phyloP scores from a whole-genome alignment of 2,329 filamentous ascomycete genomes.

The Pezicula neosporulosa region DNA sequence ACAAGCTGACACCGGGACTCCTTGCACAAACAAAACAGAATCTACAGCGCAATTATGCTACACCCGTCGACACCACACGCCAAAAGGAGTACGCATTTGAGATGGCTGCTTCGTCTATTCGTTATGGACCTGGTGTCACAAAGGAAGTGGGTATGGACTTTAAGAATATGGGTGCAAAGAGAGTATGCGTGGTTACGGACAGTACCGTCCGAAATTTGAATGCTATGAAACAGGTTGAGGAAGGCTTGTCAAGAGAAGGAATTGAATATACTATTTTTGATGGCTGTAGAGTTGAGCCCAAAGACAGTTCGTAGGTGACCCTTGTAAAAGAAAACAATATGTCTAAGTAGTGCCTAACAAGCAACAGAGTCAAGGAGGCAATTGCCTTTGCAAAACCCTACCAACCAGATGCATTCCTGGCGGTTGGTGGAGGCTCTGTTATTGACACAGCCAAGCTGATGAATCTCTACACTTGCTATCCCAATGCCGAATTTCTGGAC shows the following conservation, averaged over 20 bases:
- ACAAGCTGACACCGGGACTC: slow-evolving; percentile 34
- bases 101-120: slow-evolving; percentile 93
- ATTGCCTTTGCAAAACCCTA: slow-evolving; percentile 83
- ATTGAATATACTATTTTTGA: slow-evolving; percentile 80
- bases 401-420: slow-evolving; percentile 82
- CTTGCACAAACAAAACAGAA: slow-evolving; percentile 42
- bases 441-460: slow-evolving; percentile 99
- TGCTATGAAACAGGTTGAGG: slow-evolving; percentile 85
- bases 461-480: slow-evolving; percentile 92
- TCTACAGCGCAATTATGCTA: slow-evolving; percentile 58
- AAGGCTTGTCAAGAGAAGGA: slow-evolving; percentile 74
- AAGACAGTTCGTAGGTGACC: slow-evolving; percentile 75
- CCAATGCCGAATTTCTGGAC: slow-evolving; percentile 90
- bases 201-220: slow-evolving; percentile 74
- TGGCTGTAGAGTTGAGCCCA: slow-evolving; percentile 82
- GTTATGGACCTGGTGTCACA: slow-evolving; percentile 89
- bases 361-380: slow-evolving; percentile 73
- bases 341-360: background rate
- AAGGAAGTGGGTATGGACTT: slow-evolving; percentile 98
- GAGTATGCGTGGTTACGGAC: slow-evolving; percentile 91
- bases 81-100: slow-evolving; percentile 98
- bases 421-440: slow-evolving; percentile 89
- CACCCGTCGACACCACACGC: slow-evolving; percentile 65
- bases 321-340: background rate
- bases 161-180: slow-evolving; percentile 81